phyloP scores from a whole-genome alignment of 352 stramenopile genomes.

The Phytophthora vignae region DNA sequence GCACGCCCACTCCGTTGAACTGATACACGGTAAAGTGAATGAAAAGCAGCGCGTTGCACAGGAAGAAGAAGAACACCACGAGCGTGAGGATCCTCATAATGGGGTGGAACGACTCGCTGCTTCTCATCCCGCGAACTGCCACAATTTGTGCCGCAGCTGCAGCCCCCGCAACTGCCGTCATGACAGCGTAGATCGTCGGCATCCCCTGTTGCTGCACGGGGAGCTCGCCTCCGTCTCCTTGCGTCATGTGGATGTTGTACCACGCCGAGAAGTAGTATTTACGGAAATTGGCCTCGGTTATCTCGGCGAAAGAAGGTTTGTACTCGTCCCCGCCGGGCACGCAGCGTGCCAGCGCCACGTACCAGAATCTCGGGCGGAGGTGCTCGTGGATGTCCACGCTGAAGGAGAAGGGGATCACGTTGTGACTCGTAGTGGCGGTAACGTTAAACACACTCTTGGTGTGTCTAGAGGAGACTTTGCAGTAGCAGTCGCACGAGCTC shows the following conservation, averaged over 20 bases:
- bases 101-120: slow-evolving; percentile 80
- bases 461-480: slow-evolving; percentile 75
- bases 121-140: slow-evolving; percentile 51
- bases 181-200: slow-evolving; percentile 58
- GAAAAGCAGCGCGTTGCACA: slow-evolving; percentile 66
- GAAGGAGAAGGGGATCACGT: slow-evolving; percentile 65
- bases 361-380: slow-evolving; percentile 74
- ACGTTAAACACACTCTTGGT: slow-evolving; percentile 81
- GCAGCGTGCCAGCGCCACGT: slow-evolving; percentile 76
- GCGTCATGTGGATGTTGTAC: slow-evolving; percentile 84
- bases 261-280: slow-evolving; percentile 85
- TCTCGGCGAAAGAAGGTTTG: slow-evolving; percentile 66
- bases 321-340: slow-evolving; percentile 71
- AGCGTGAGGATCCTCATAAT: slow-evolving; percentile 80
- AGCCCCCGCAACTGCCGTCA: slow-evolving; percentile 50
- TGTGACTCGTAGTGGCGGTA: slow-evolving; percentile 45
- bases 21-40: slow-evolving; percentile 68
- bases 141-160: slow-evolving; percentile 50
- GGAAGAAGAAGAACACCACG: slow-evolving; percentile 68
- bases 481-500: slow-evolving; percentile 66
- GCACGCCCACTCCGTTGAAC: slow-evolving; percentile 74
- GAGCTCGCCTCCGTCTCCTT: slow-evolving; percentile 68
- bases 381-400: slow-evolving; percentile 72
- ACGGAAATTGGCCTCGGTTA: slow-evolving; percentile 74
- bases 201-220: slow-evolving; percentile 74